Base-by-base conservation (phyloP, 192 early-diverging fungal species). In the Chytriomyces sp. region DNA sequence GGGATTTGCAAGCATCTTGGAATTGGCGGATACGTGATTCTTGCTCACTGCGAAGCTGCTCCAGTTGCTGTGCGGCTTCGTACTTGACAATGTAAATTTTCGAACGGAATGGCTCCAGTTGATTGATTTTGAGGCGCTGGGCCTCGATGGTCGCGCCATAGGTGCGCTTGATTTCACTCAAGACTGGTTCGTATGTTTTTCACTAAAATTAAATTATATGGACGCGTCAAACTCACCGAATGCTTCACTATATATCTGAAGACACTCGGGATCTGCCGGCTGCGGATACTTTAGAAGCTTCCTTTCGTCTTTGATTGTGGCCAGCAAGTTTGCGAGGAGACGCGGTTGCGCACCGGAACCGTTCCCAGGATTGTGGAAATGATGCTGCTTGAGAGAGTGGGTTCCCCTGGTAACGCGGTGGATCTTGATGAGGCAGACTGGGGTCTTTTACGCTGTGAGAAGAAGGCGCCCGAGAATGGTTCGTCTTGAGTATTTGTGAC, bases 121-220 rank as follows among this genome's bases (percentile, higher is more conserved):
- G 66, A 11, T 63, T 57, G 35, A 89, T 62, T 35, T 81, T 48
- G 13, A 23, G 49, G 35, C 66, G 26, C 74, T 83, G 84, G 7
- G 28, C n/a, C 49, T 77, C 67, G 10, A 89, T 67, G 1, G 72
- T 49, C 46, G 28, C 68, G 28, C 89, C 89, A 69, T 90, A 90
- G 66, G 87, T 86, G 47, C 70, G 45, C 76, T 90, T 90, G 50
- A 90, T 85, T 28, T 87, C 85, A 45, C 70, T 83, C 50, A 90
- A 71, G 11, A 90, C 60, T 20, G 84, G 75, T 64, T 81, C 64
- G 76, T 88, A 90, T 13, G 86, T 85, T n/a, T n/a, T n/a, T n/a
- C n/a, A n/a, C n/a, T n/a, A n/a, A n/a, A n/a, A n/a, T n/a, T n/a
- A n/a, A n/a, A n/a, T n/a, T n/a, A n/a, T n/a, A n/a, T n/a, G n/a